Conservation (phyloP, 306 rosid genomes). For the Arachis hypogaea region DNA sequence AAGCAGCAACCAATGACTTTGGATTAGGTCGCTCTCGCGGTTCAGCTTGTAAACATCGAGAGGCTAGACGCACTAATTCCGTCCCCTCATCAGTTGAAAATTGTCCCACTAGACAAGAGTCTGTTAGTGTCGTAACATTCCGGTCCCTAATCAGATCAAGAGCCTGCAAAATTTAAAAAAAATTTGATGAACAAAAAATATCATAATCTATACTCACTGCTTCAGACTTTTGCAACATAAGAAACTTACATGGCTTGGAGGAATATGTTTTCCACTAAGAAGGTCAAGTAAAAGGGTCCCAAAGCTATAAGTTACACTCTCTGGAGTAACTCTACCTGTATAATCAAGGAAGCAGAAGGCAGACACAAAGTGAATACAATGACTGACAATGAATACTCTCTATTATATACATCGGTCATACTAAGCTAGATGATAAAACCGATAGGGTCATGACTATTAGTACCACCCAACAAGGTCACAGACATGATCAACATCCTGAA, state of each 20-base stretch:
- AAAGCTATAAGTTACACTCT: constrained; percentile 91
- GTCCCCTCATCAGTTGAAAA: constrained; percentile 90
- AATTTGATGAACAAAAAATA: constrained; percentile 35
- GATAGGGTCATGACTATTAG: constrained; percentile 1
- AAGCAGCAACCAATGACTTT: constrained; percentile 74
- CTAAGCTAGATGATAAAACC: background rate
- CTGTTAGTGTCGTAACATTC: constrained; percentile 82
- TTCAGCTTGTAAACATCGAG: constrained; percentile 88
- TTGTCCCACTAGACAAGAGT: constrained; percentile 95
- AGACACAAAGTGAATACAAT: constrained; percentile 7
- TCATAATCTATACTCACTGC: constrained; percentile 29
- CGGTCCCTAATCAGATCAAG: constrained; percentile 93
- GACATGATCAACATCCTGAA: constrained; percentile 7
- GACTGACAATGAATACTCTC: background rate
- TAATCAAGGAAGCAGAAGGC: constrained; percentile 37
- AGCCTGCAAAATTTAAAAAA: constrained; percentile 61
- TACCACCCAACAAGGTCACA: constrained; percentile 8
- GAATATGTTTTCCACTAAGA: constrained; percentile 96
- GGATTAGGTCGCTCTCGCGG: constrained; percentile 98
- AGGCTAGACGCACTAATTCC: constrained; percentile 89
- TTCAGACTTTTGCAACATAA: constrained; percentile 18
- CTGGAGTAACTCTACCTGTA: constrained; percentile 90
- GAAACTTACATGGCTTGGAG: constrained; percentile 95
- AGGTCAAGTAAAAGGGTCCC: constrained; percentile 98
- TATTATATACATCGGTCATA: constrained; percentile 9